Conservation (phyloP, 192 early-diverging fungal species). For the Geranomyces michiganensis region DNA sequence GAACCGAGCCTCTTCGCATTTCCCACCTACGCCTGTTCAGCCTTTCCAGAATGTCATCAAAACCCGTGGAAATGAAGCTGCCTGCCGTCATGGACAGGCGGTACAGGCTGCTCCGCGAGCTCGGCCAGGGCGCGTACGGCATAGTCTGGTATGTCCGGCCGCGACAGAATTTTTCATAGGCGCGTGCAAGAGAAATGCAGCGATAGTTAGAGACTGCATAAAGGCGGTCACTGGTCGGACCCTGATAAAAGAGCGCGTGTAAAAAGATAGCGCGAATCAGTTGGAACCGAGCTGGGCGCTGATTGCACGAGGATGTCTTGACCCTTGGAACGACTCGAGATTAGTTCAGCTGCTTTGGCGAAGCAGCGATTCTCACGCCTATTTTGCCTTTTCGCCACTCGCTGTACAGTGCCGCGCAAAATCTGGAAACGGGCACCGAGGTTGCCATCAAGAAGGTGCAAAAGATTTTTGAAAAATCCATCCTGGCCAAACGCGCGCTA, state of each 20-base stretch:
- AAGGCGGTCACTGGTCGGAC: no score
- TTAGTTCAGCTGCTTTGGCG: no score
- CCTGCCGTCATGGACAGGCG: constrained; percentile 60
- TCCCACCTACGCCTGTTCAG: no score
- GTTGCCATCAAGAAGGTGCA: constrained; percentile 94
- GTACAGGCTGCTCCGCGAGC: constrained; percentile 77
- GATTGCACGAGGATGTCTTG: no score
- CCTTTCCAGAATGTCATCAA: constrained; percentile 14
- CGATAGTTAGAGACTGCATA: no score
- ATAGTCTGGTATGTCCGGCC: constrained; percentile 68
- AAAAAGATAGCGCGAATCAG: no score
- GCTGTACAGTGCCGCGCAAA: constrained; percentile 74
- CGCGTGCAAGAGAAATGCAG: no score
- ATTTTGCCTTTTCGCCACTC: neutral
- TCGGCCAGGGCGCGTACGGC: constrained; percentile 90
- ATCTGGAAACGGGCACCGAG: constrained; percentile 76
- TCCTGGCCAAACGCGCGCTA: constrained; percentile 85
- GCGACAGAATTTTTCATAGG: no score
- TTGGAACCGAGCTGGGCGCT: no score
- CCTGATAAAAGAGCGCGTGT: no score
- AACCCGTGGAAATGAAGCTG: constrained; percentile 32
- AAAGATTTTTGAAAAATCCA: constrained; percentile 80
- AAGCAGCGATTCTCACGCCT: no score
- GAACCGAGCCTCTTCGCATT: neutral
- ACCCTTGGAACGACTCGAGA: no score